phyloP scores from a whole-genome alignment of 441 rosid species.

The Populus hybrid region DNA sequence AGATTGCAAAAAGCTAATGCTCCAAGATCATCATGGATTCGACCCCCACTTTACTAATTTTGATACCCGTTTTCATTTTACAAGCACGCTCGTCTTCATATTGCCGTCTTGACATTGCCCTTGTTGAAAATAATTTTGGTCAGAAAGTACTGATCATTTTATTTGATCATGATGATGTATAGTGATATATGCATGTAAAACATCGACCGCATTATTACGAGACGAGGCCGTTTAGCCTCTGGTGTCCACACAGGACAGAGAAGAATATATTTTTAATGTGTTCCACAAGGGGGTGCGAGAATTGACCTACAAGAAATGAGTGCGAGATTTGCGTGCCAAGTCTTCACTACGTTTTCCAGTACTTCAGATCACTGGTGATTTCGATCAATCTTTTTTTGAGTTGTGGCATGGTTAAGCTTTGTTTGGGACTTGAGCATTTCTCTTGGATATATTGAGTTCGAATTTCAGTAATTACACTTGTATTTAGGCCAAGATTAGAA shows the following conservation, averaged over 20 bases:
- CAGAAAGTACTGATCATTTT: conserved; percentile 5
- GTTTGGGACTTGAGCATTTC: no score
- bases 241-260: neutral
- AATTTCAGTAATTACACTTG: neutral
- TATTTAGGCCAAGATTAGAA: neutral
- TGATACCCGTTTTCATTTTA: neutral
- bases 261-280: neutral
- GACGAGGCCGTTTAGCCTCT: neutral
- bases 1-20: conserved; percentile 18
- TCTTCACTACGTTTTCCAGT: neutral
- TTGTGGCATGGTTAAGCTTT: no score
- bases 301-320: neutral
- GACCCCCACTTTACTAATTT: conserved; percentile 20
- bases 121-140: conserved; percentile 18
- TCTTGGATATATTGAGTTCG: no score
- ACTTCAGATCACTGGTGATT: neutral
- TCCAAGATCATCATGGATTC: conserved; percentile 23
- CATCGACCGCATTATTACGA: neutral
- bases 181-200: neutral
- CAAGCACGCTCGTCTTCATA: conserved; percentile 24
- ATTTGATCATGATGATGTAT: neutral
- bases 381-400: neutral
- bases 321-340: neutral
- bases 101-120: neutral
- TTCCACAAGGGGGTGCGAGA: neutral